Evolutionary conservation across 176 grass and related monocot genomes (phyloP), one percentile per base, ranked within the genome.

Genomic region (Paspalum vaginatum): DNA sequence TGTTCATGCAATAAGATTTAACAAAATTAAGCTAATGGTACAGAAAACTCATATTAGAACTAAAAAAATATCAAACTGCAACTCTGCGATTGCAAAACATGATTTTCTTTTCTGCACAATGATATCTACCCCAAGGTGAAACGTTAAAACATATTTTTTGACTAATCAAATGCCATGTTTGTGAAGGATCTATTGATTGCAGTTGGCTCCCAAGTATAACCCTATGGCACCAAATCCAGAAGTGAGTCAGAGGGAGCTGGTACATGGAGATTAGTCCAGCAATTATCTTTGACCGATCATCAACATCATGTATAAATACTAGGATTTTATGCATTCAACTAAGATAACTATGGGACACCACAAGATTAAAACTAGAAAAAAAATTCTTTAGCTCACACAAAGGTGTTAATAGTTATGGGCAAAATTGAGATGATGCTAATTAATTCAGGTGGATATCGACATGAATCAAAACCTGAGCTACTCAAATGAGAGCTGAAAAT

Each of bases 91-190:
- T 2, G 25, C n/a, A 52, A 41, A 83, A 75, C 5, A 65, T 75
- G n/a, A 74, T 74, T 74, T 64, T n/a, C n/a, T n/a, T 57, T 85
- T 20, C 8, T 58, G 18, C 25, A 45, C 40, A 56, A 68, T 60
- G 24, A 67, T 61, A 56, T 59, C 52, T 45, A 49, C n/a, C 43
- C 57, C 61, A 74, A 74, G 21, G 65, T 9, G 49, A 53, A 38
- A 74, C 9, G 7, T 83, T 25, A 17, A 3, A 27, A n/a, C 13
- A 20, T 48, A 53, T 20, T 12, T 84, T 61, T 67, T 53, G 6
- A 5, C 26, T 69, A 69, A 77, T 51, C n/a, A 59, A n/a, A 84
- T 69, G 13, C 15, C 27, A 79, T 26, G 32, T 39, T 51, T 58
- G 58, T 32, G 20, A 42, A 37, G 54, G 24, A 66, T 66, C 24